Percentiles rank a stretch among this genome's conserved stretches.
phyloP scores from a whole-genome alignment of 768 basidiomycete species.

The Panaeolus cyanescens region DNA sequence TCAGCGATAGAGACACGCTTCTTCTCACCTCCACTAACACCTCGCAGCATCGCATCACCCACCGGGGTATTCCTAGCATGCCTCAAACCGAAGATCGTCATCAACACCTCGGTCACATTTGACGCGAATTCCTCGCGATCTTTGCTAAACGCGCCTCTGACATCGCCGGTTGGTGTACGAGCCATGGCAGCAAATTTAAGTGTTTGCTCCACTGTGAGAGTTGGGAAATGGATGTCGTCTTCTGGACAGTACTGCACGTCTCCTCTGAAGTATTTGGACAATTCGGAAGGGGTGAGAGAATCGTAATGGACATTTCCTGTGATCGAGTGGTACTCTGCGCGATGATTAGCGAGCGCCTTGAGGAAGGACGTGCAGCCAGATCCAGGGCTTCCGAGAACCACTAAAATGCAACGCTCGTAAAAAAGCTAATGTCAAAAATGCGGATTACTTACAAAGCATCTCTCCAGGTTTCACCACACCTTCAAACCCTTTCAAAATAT shows the following conservation, averaged over 20 bases:
- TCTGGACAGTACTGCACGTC: constrained; percentile 83
- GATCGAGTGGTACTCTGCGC: constrained; percentile 66
- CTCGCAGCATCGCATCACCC: constrained; percentile 74
- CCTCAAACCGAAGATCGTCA: constrained; percentile 73
- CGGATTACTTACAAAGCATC: constrained; percentile 65
- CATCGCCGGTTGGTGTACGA: constrained; percentile 50
- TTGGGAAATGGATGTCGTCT: constrained; percentile 87
- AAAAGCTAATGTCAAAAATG: constrained; percentile 26
- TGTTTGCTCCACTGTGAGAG: constrained; percentile 79
- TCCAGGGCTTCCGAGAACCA: constrained; percentile 84
- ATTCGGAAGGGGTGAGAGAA: constrained; percentile 65
- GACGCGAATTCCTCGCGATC: constrained; percentile 45
- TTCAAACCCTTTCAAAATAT: constrained; percentile 65
- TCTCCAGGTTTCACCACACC: constrained; percentile 70
- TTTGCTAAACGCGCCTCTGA: constrained; percentile 42
- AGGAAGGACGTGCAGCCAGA: constrained; percentile 86
- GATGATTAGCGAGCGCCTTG: constrained; percentile 77
- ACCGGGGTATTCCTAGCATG: constrained; percentile 75
- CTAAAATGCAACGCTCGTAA: constrained; percentile 31
- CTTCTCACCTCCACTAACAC: constrained; percentile 75
- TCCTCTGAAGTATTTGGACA: constrained; percentile 68
- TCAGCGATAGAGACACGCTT: constrained; percentile 84
- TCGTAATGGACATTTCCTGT: constrained; percentile 78
- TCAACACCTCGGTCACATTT: constrained; percentile 51
- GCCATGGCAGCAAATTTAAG: constrained; percentile 68